phyloP scores from a whole-genome alignment of 2,329 filamentous ascomycete genomes.

The Magnaporthales sp. region DNA sequence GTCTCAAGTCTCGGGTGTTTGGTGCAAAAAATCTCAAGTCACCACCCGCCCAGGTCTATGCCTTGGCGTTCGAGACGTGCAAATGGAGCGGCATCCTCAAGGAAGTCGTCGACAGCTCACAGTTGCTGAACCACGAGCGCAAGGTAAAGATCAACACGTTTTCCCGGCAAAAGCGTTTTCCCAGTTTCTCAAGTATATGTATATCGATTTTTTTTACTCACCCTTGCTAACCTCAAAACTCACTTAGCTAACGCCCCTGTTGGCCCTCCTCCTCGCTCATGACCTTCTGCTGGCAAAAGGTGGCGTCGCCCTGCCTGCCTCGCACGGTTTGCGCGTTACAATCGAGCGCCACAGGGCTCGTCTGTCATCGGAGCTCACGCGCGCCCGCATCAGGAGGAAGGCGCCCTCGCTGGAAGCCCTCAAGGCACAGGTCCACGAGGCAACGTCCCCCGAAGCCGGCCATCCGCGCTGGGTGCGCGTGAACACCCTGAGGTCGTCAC shows the following conservation, averaged over 20 bases:
- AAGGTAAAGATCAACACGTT: conserved; percentile 50
- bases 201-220: background rate
- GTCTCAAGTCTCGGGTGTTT: conserved; percentile 81
- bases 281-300: conserved; percentile 75
- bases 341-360: conserved; percentile 77
- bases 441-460: conserved; percentile 31
- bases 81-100: conserved; percentile 87
- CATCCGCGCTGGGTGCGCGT: conserved; percentile 91
- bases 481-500: conserved; percentile 65
- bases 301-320: conserved; percentile 72
- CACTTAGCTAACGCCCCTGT: conserved; percentile 63
- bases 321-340: conserved; percentile 67
- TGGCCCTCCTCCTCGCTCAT: conserved; percentile 77
- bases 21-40: conserved; percentile 66
- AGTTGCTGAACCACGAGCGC: conserved; percentile 43
- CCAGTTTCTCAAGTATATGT: background rate
- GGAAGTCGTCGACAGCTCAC: conserved; percentile 75
- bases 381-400: conserved; percentile 64
- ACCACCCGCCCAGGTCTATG: conserved; percentile 74
- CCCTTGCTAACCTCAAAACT: background rate
- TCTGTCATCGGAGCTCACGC: conserved; percentile 73
- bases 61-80: conserved; percentile 73
- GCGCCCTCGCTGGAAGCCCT: conserved; percentile 61
- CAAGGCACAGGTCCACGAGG: conserved; percentile 45
- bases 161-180: no score